phyloP scores from a whole-genome alignment of 768 basidiomycete species.

The Hygrocybe coccinea region DNA sequence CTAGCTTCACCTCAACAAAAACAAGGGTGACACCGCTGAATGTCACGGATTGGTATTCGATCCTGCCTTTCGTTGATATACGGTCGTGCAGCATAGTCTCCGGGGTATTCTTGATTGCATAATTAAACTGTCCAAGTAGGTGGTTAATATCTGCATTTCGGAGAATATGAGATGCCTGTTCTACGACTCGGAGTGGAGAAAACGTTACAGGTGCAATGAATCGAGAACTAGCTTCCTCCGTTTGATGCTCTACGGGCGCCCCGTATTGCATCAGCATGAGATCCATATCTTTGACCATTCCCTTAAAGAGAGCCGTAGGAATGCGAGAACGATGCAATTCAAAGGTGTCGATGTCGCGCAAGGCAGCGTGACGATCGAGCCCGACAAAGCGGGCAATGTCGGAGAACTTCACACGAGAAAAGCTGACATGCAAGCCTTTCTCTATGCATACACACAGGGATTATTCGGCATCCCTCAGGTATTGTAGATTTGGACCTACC shows the following conservation, averaged over 20 bases:
- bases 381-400: conserved; percentile 16
- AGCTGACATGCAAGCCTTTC: conserved; percentile 3
- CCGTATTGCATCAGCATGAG: conserved; percentile 19
- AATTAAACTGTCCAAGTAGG: conserved; percentile 12
- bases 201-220: conserved; percentile 15
- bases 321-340: conserved; percentile 20
- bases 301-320: conserved; percentile 16
- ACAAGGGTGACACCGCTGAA: conserved; percentile 9
- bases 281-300: conserved; percentile 18
- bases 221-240: conserved; percentile 16
- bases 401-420: conserved; percentile 7
- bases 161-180: not conserved
- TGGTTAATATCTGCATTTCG: conserved; percentile 18
- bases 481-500: not conserved
- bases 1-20: conserved; percentile 1
- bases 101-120: conserved; percentile 14
- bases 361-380: conserved; percentile 8
- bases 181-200: not conserved
- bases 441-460: conserved; percentile 5
- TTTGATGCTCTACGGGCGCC: conserved; percentile 12
- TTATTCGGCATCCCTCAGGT: not conserved
- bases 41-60: conserved; percentile 15
- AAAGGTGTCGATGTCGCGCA: conserved; percentile 11
- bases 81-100: conserved; percentile 14
- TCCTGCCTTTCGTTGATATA: conserved; percentile 14